Conservation (phyloP, 208 protist species). For the Balamuthia mandrillaris region DNA sequence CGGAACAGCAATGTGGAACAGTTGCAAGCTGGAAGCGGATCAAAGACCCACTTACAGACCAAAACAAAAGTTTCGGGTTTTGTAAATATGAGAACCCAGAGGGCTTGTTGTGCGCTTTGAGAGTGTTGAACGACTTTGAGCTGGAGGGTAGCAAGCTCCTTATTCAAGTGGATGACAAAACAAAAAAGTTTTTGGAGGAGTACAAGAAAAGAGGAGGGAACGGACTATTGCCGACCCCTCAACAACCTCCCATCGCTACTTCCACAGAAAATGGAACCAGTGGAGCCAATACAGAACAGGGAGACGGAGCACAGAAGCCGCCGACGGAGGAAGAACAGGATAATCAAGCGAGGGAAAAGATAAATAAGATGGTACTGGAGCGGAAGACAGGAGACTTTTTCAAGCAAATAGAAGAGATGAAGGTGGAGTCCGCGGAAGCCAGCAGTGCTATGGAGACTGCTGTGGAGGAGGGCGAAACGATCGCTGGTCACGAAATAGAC, state of each 20-base stretch:
- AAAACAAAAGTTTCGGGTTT: slow-evolving; percentile 49
- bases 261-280: too few species aligned
- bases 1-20: slow-evolving; percentile 39
- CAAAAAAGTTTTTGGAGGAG: slow-evolving; percentile 23
- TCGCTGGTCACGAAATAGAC: slow-evolving; percentile 42
- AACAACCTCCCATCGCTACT: too few species aligned
- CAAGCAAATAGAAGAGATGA: not conserved
- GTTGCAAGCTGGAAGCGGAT: slow-evolving; percentile 48
- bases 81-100: slow-evolving; percentile 42
- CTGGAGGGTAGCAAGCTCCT: slow-evolving; percentile 44
- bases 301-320: not conserved
- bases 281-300: too few species aligned
- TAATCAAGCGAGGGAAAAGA: slow-evolving; percentile 9
- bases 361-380: not conserved
- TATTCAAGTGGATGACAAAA: slow-evolving; percentile 49
- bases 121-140: slow-evolving; percentile 48
- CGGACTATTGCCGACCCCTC: not conserved
- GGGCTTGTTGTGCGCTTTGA: slow-evolving; percentile 47
- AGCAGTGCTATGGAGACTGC: not conserved
- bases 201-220: slow-evolving; percentile 22
- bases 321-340: not conserved
- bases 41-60: slow-evolving; percentile 43
- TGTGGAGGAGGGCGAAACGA: not conserved
- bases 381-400: slow-evolving; percentile 19
- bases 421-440: not conserved